A percentile compares a stretch with the other conserved stretches of the same genome.
Evolutionary conservation across 2,329 filamentous ascomycete species (phyloP).

Genomic region (Ophiostoma pallidulum): DNA sequence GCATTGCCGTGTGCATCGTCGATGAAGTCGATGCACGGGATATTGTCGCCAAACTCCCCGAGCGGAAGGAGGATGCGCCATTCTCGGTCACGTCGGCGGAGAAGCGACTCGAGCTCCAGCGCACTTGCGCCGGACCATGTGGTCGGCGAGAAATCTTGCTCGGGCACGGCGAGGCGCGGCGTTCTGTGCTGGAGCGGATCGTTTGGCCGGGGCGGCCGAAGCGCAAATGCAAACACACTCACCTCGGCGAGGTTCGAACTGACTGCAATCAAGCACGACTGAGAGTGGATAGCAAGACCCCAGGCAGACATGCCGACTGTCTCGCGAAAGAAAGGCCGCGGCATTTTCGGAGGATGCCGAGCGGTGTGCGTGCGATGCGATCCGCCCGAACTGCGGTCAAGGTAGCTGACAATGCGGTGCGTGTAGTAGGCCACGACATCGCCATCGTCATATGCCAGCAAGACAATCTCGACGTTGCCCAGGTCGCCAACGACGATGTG

Average conservation of each 20-base stretch:
- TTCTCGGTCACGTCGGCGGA: conserved; percentile 34
- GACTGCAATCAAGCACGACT: conserved; percentile 77
- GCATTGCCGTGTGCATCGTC: conserved; percentile 38
- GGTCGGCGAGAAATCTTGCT: conserved; percentile 17
- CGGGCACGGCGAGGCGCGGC: not conserved
- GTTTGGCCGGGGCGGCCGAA: not conserved
- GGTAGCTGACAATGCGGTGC: conserved; percentile 36
- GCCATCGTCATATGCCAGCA: conserved; percentile 63
- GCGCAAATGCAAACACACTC: conserved; percentile 43
- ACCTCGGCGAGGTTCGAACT: conserved; percentile 60
- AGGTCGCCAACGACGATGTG: conserved; percentile 59
- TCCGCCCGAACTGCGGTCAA: no score
- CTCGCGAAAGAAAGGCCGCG: conserved; percentile 55
- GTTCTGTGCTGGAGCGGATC: conserved; percentile 17
- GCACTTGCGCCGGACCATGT: conserved; percentile 16
- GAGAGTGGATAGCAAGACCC: conserved; percentile 74
- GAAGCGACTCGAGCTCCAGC: conserved; percentile 23
- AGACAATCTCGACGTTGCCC: conserved; percentile 58
- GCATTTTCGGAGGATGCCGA: not conserved
- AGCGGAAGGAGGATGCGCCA: conserved; percentile 42
- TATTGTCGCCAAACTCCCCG: conserved; percentile 32
- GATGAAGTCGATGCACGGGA: conserved; percentile 45
- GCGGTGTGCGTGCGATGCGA: not conserved
- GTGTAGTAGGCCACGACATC: conserved; percentile 65
- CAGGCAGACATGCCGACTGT: conserved; percentile 75